A percentile compares a stretch with the other conserved stretches of the same genome.
These are phyloP conservation scores for Teratosphaeriaceae sp. DNA, from an alignment of 2,329 filamentous ascomycete species.

Conservation along the genomic window DNA sequence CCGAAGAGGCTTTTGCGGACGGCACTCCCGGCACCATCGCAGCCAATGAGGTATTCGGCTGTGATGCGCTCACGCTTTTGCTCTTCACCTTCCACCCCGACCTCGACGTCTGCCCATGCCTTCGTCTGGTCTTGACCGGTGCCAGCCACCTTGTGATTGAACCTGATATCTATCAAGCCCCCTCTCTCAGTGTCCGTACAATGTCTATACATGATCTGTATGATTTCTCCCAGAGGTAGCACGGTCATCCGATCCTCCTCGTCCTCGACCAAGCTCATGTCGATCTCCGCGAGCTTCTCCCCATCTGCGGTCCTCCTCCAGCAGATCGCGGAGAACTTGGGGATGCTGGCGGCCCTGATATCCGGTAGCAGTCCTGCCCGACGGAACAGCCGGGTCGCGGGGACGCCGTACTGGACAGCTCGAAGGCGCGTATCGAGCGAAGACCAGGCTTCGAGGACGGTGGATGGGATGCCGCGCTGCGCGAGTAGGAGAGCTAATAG, in stretches of 20 bases:
- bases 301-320: constrained; percentile 22
- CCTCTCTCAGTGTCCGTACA: constrained; percentile 13
- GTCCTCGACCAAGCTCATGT: constrained; percentile 20
- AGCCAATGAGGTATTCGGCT: constrained; percentile 24
- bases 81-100: constrained; percentile 21
- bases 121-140: constrained; percentile 22
- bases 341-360: constrained; percentile 23
- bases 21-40: constrained; percentile 22
- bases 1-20: constrained; percentile 21
- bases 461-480: constrained; percentile 14
- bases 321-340: constrained; percentile 21
- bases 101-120: constrained; percentile 22
- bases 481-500: constrained; percentile 22
- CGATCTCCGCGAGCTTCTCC: constrained; percentile 21
- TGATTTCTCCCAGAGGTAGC: constrained; percentile 20
- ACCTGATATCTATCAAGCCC: constrained; percentile 20
- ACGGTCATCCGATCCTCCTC: constrained; percentile 23
- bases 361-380: constrained; percentile 32
- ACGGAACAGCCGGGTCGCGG: constrained; percentile 34
- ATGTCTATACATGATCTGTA: constrained; percentile 22
- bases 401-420: constrained; percentile 38
- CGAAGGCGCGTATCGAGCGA: constrained; percentile 30
- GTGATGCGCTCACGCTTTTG: constrained; percentile 14
- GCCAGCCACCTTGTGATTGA: constrained; percentile 19
- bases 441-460: constrained; percentile 20